Conservation (phyloP, 2,329 filamentous ascomycete genomes). For the Neopestalotiopsis rosae region DNA sequence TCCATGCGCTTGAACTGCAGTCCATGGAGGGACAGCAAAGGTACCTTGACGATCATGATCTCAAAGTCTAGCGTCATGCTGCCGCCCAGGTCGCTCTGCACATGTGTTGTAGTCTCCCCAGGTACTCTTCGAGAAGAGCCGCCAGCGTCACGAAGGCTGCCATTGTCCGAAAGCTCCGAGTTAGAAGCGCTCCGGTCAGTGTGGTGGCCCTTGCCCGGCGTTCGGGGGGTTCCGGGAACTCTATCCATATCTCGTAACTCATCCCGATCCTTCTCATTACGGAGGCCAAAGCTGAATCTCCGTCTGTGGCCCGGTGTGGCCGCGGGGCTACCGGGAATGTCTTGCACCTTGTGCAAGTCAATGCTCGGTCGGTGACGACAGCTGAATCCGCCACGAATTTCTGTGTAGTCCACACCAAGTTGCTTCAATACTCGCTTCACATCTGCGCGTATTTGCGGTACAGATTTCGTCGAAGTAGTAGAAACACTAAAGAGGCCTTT, state of each 20-base stretch:
- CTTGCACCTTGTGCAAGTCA: conserved; percentile 76
- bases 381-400: conserved; percentile 92
- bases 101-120: conserved; percentile 89
- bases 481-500: conserved; percentile 98
- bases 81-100: conserved; percentile 86
- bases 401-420: conserved; percentile 86
- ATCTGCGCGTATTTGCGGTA: conserved; percentile 83
- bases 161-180: conserved; percentile 79
- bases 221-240: conserved; percentile 53
- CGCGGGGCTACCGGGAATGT: conserved; percentile 65
- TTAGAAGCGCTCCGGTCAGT: conserved; percentile 78
- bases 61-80: conserved; percentile 90
- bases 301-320: conserved; percentile 68
- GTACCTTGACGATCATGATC: conserved; percentile 97
- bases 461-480: conserved; percentile 91
- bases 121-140: conserved; percentile 63
- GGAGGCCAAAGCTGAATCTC: conserved; percentile 83
- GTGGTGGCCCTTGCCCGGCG: conserved; percentile 50
- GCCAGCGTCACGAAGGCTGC: conserved; percentile 67
- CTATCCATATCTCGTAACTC: conserved; percentile 69
- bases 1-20: conserved; percentile 98
- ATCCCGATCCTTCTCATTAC: conserved; percentile 71
- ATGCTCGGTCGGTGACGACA: conserved; percentile 91
- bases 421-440: conserved; percentile 89
- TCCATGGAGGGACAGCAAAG: conserved; percentile 87